Conservation (phyloP, 2,329 filamentous ascomycete species). For the Reticulascus tulasneorum region DNA sequence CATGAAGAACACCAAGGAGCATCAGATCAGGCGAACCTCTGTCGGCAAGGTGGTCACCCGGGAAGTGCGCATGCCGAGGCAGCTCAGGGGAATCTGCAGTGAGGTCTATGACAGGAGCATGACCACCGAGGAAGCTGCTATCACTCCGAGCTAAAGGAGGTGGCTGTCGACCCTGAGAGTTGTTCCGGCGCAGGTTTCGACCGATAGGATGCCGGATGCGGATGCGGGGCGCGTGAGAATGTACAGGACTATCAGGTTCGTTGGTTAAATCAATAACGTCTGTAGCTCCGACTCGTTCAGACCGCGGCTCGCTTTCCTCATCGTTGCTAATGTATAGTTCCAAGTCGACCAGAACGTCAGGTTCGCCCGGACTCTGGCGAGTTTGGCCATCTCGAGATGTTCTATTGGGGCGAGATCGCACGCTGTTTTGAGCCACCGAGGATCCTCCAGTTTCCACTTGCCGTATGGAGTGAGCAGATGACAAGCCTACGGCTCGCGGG, state of each 20-base stretch:
- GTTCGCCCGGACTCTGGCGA: neutral
- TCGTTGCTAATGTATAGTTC: constrained; percentile 14
- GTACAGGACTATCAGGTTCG: constrained; percentile 43
- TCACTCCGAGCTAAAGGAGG: constrained; percentile 42
- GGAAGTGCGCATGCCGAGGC: constrained; percentile 1
- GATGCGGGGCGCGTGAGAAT: constrained; percentile 9
- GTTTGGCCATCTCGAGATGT: neutral
- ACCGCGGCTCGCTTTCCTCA: constrained; percentile 3
- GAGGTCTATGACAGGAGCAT: constrained; percentile 45
- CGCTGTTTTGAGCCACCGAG: too few species aligned
- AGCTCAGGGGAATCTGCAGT: constrained; percentile 41
- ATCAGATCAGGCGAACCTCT: constrained; percentile 3
- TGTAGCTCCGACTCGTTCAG: constrained; percentile 7
- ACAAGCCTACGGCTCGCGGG: too few species aligned
- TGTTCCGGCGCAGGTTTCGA: constrained; percentile 40
- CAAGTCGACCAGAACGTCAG: constrained; percentile 23
- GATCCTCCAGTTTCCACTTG: too few species aligned
- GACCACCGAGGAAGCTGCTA: constrained; percentile 33
- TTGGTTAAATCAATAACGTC: constrained; percentile 47
- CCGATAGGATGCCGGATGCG: too few species aligned
- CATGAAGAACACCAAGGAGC: neutral
- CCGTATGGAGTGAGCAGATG: too few species aligned
- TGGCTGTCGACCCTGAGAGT: constrained; percentile 34
- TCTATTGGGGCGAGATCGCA: too few species aligned
- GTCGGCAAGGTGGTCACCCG: neutral